Evolutionary conservation across 2,329 filamentous ascomycete species (phyloP).

Genomic region (Phialocephala subalpina): DNA sequence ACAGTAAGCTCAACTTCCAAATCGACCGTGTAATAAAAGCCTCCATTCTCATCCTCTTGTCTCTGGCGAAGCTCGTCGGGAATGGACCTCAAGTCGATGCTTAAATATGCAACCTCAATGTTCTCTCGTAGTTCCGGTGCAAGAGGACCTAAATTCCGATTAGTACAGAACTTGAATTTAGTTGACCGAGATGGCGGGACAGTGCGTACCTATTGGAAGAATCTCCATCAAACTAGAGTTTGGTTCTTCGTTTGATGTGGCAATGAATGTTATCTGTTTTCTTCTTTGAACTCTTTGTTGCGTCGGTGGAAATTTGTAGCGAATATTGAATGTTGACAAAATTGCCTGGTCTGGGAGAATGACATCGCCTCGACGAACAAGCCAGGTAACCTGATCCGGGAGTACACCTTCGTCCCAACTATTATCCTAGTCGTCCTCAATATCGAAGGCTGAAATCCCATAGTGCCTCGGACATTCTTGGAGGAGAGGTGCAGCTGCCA

Average conservation of each 20-base stretch:
- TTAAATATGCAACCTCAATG: background rate
- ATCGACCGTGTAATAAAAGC: background rate
- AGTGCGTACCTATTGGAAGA: background rate
- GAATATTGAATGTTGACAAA: background rate
- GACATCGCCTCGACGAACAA: constrained; percentile 2
- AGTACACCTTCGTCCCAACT: background rate
- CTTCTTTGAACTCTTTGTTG: background rate
- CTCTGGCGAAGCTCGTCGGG: background rate
- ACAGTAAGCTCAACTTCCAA: background rate
- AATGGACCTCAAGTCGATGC: background rate
- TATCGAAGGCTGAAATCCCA: constrained; percentile 1
- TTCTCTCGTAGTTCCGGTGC: background rate
- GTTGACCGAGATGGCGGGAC: background rate
- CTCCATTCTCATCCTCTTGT: background rate
- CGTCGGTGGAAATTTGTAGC: background rate
- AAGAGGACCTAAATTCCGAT: background rate
- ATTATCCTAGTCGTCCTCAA: background rate
- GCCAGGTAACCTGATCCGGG: constrained; percentile 12
- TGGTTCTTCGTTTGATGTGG: background rate
- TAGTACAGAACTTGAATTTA: background rate
- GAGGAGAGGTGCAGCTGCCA: background rate
- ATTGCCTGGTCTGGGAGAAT: constrained; percentile 1
- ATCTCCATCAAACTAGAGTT: background rate
- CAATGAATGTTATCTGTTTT: background rate
- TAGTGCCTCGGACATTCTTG: constrained; percentile 7